These are phyloP conservation scores for Wakefieldia striispora DNA, from an alignment of 768 basidiomycete genomes.

Conservation along the genomic window DNA sequence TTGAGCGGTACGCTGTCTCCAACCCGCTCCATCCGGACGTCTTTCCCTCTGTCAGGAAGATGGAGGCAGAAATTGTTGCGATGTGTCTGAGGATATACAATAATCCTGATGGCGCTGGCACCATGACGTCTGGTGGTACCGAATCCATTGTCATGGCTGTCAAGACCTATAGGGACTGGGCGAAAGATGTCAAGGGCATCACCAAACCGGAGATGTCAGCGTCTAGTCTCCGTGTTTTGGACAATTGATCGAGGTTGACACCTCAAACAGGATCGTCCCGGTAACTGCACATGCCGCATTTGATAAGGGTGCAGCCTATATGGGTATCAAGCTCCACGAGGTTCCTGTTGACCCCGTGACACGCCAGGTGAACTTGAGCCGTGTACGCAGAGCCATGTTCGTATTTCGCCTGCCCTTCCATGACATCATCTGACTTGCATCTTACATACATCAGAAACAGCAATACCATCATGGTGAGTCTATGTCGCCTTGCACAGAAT, in stretches of 20 bases:
- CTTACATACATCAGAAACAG: constrained; percentile 51
- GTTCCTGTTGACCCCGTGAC: constrained; percentile 79
- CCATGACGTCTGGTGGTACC: constrained; percentile 93
- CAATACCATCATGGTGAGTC: constrained; percentile 81
- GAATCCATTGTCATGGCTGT: constrained; percentile 95
- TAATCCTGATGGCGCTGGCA: constrained; percentile 81
- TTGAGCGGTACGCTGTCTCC: constrained; percentile 77
- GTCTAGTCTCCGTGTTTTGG: background rate
- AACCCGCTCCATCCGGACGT: constrained; percentile 93
- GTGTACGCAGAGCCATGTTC: constrained; percentile 84
- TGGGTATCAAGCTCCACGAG: constrained; percentile 85
- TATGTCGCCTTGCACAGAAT: background rate
- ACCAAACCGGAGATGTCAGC: constrained; percentile 89
- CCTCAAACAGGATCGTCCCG: constrained; percentile 67
- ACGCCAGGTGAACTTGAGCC: constrained; percentile 73
- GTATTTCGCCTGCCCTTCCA: constrained; percentile 26
- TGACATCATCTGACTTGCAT: constrained; percentile 1
- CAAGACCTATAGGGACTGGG: constrained; percentile 96
- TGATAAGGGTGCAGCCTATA: constrained; percentile 87
- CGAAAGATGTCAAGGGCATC: constrained; percentile 78
- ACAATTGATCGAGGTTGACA: background rate
- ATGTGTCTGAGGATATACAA: constrained; percentile 87
- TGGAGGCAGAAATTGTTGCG: constrained; percentile 93
- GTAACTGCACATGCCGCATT: constrained; percentile 91
- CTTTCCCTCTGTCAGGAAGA: constrained; percentile 90